Evolutionary conservation across 306 rosid species (phyloP).

Genomic region (Senna siamea): DNA sequence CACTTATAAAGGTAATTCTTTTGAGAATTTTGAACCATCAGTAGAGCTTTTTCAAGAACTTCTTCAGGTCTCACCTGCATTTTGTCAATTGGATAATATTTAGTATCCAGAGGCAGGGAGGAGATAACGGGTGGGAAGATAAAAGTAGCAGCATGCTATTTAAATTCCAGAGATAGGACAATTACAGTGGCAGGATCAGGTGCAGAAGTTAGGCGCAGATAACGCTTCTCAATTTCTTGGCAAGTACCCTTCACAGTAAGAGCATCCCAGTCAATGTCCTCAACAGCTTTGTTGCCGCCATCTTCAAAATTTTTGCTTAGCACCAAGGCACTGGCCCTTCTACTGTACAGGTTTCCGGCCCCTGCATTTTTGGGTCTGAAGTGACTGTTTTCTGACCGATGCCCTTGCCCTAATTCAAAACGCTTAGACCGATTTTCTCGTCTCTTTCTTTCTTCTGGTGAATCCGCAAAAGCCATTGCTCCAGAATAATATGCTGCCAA

Average conservation of each 20-base stretch:
- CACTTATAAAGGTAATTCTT: constrained; percentile 94
- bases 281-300: constrained; percentile 84
- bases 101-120: background rate
- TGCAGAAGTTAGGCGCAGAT: constrained; percentile 96
- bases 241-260: constrained; percentile 98
- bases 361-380: constrained; percentile 63
- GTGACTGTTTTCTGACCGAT: constrained; percentile 58
- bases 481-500: constrained; percentile 69
- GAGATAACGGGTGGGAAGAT: background rate
- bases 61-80: constrained; percentile 99
- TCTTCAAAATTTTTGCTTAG: constrained; percentile 80
- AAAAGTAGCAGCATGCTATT: constrained; percentile 26
- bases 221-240: constrained; percentile 95
- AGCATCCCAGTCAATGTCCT: constrained; percentile 99
- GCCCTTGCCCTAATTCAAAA: constrained; percentile 85
- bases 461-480: constrained; percentile 71
- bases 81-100: constrained; percentile 28
- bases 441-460: constrained; percentile 92
- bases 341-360: constrained; percentile 67
- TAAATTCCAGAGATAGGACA: constrained; percentile 18
- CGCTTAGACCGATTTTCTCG: constrained; percentile 94
- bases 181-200: constrained; percentile 95
- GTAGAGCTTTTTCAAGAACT: constrained; percentile 82
- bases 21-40: constrained; percentile 83
- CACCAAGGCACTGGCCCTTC: constrained; percentile 82